phyloP scores from a whole-genome alignment of 106 monocot species.

The Allium sativum region DNA sequence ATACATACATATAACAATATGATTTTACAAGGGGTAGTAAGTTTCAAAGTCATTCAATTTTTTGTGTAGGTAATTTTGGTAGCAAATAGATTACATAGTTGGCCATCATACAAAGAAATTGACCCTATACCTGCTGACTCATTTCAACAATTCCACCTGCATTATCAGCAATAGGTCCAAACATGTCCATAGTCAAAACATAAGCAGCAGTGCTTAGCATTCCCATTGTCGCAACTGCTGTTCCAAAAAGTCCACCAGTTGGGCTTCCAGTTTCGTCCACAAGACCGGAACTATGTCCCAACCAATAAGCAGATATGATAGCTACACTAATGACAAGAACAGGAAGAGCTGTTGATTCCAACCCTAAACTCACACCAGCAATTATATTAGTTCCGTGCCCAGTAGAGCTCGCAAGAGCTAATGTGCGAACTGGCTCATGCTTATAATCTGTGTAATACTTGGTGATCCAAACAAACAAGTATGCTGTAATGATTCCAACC shows the following conservation, averaged over 20 bases:
- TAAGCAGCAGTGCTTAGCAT: conserved; percentile 98
- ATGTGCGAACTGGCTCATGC: conserved; percentile 70
- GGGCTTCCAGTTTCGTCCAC: conserved; percentile 74
- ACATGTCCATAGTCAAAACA: conserved; percentile 99
- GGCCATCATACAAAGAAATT: too few species aligned
- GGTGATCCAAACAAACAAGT: conserved; percentile 87
- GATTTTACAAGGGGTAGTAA: too few species aligned
- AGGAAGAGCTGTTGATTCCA: conserved; percentile 97
- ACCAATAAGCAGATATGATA: conserved; percentile 80
- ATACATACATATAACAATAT: too few species aligned
- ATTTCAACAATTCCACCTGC: conserved; percentile 99
- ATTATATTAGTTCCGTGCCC: conserved; percentile 99
- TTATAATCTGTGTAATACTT: conserved; percentile 99
- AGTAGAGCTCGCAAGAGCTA: conserved; percentile 86
- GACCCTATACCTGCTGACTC: conserved; percentile 72
- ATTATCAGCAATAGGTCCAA: conserved; percentile 99
- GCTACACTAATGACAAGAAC: conserved; percentile 91
- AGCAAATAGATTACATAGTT: too few species aligned
- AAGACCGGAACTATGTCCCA: conserved; percentile 83
- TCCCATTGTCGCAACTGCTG: conserved; percentile 99
- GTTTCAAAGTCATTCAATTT: too few species aligned
- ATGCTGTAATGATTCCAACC: conserved; percentile 93
- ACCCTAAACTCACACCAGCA: conserved; percentile 83
- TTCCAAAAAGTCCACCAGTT: conserved; percentile 93
- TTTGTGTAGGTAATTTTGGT: too few species aligned